Conservation (phyloP, 495 filamentous ascomycete species). For the Annulohypoxylon maeteangense region DNA sequence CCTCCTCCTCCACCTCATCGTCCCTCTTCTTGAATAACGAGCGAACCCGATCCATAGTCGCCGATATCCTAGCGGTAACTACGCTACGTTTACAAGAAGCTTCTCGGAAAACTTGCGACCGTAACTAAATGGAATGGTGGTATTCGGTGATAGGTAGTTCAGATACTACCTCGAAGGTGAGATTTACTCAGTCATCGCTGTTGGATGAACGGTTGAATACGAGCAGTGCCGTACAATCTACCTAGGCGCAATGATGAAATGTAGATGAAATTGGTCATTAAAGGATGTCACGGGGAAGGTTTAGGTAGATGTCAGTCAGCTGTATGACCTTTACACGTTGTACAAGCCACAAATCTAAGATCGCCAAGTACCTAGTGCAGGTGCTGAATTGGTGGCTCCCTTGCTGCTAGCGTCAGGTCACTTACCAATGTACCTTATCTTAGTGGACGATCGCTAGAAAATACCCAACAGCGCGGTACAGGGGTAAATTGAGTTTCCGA, state of each 20-base stretch:
- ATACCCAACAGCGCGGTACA: slow-evolving; percentile 8
- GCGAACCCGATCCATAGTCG: slow-evolving; percentile 60
- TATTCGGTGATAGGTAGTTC: slow-evolving; percentile 9
- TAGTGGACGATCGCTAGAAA: slow-evolving; percentile 15
- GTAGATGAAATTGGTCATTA: slow-evolving; percentile 26
- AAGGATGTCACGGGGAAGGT: slow-evolving; percentile 30
- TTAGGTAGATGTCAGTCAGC: slow-evolving; percentile 1
- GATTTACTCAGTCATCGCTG: slow-evolving; percentile 28
- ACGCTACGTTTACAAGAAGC: slow-evolving; percentile 4
- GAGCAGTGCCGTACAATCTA: slow-evolving; percentile 2
- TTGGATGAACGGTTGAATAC: slow-evolving; percentile 11
- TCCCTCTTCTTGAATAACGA: slow-evolving; percentile 55
- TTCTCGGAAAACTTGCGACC: slow-evolving; percentile 6
- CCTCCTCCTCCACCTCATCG: slow-evolving; percentile 53
- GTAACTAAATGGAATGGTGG: slow-evolving; percentile 5
- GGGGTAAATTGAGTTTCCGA: background rate
- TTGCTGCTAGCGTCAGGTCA: slow-evolving; percentile 6
- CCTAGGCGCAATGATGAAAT: slow-evolving; percentile 7
- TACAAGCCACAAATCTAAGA: slow-evolving; percentile 33
- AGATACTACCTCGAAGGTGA: slow-evolving; percentile 20
- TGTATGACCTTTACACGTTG: slow-evolving; percentile 4
- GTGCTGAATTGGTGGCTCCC: background rate
- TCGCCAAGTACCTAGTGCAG: slow-evolving; percentile 20
- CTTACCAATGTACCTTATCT: slow-evolving; percentile 17
- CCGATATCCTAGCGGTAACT: slow-evolving; percentile 10